Conservation (phyloP, 371 early-diverging fungal species). For the Coemansia sp. region DNA sequence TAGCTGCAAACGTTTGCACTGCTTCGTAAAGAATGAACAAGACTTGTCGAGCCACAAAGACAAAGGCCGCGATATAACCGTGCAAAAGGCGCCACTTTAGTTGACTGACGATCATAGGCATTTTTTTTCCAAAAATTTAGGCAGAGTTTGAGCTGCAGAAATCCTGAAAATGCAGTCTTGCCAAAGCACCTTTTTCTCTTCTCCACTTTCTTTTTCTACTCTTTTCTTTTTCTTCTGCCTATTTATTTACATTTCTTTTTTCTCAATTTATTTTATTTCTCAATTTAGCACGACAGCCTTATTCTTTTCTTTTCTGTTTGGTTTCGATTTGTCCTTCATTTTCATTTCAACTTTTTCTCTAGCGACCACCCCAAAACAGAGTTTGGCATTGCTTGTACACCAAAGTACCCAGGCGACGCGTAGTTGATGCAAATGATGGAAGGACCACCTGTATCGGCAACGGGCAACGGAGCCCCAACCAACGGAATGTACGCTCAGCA, state of each 20-base stretch:
- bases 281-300: constrained; percentile 3
- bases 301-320: constrained; percentile 3
- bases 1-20: constrained; percentile 43
- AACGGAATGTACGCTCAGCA: constrained; percentile 39
- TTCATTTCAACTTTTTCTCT: constrained; percentile 7
- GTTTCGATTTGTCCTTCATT: constrained; percentile 1
- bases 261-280: constrained; percentile 1
- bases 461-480: constrained; percentile 52
- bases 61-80: neutral
- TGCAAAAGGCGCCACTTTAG: neutral
- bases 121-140: no score
- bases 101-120: no score
- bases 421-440: constrained; percentile 41
- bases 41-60: neutral
- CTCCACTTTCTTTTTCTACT: constrained; percentile 11
- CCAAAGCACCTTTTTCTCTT: constrained; percentile 9
- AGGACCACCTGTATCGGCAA: constrained; percentile 26
- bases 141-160: no score
- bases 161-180: neutral
- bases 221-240: constrained; percentile 7
- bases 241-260: constrained; percentile 8
- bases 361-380: constrained; percentile 4
- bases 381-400: neutral
- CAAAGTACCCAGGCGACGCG: neutral
- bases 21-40: constrained; percentile 7